Evolutionary conservation across 192 early-diverging fungal species (phyloP), one percentile per base, ranked within the genome.

Genomic region (Dissophora ornata): DNA sequence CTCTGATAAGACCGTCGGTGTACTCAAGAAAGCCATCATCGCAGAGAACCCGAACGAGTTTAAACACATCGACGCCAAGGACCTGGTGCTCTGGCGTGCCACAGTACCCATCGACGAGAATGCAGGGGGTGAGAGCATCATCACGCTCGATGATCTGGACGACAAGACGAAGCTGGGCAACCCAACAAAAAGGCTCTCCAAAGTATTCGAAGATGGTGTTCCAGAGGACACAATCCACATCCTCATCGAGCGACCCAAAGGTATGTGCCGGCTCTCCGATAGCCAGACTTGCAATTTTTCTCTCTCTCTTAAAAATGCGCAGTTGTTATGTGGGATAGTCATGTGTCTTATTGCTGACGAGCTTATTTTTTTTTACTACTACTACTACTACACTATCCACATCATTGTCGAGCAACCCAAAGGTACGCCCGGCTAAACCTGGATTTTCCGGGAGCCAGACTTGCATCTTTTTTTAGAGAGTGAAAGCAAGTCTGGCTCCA

Each of bases 1-100:
- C 12, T 52, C 36, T n/a, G n/a, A n/a, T n/a, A n/a, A n/a, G n/a
- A n/a, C n/a, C n/a, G n/a, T n/a, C n/a, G n/a, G n/a, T n/a, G 7
- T 12, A 45, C 33, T 67, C 42, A 67, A 67, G 30, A 33, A 67
- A 18, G 46, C 28, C 11, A 67, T 67, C 51, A 66, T 54, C 10
- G 12, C 45, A 4, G 18, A 46, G 18, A 7, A 19, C 7, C 4
- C 56, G 42, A 40, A 40, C 22, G 56, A 34, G 12, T 60, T 60
- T 24, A 18, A 60, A 29, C 13, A 47, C 42, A 57, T 57, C 25
- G 40, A 41, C 40, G 40, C 55, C 55, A 44, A 57, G 24, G 55
- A 57, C 36, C 25, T 60, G 16, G 57, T 33, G 45, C 41, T 60
- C 57, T 60, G 57, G 57, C 57, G 45, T 11, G 57, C 29, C 26